phyloP scores from a whole-genome alignment of 306 rosid species.

The Crataegus laevigata region DNA sequence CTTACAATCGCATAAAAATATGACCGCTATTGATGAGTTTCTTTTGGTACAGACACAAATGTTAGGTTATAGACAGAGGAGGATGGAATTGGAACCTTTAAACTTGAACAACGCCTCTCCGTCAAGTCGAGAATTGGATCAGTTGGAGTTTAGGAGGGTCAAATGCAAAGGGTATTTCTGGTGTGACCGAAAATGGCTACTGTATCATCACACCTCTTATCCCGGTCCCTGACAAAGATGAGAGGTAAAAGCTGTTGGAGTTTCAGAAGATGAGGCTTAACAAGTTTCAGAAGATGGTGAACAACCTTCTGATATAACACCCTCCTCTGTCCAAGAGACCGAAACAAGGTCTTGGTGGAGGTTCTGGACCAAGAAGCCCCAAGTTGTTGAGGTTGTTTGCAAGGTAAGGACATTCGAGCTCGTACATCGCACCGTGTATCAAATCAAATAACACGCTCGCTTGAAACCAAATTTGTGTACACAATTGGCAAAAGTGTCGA shows the following conservation, averaged over 20 bases:
- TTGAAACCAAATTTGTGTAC: not conserved
- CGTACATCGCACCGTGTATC: not conserved
- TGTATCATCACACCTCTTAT: constrained; percentile 77
- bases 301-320: constrained; percentile 23
- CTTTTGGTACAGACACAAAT: constrained; percentile 46
- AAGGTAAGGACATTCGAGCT: not conserved
- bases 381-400: constrained; percentile 43
- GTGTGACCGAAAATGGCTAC: constrained; percentile 92
- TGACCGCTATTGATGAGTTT: not conserved
- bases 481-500: not conserved
- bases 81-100: constrained; percentile 75
- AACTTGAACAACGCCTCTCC: constrained; percentile 31
- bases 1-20: not conserved
- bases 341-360: constrained; percentile 77
- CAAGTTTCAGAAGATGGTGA: constrained; percentile 31
- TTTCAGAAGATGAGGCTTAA: constrained; percentile 40
- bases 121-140: constrained; percentile 42
- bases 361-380: constrained; percentile 54
- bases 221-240: constrained; percentile 46
- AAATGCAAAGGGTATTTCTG: constrained; percentile 65
- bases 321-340: constrained; percentile 28
- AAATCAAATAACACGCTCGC: not conserved
- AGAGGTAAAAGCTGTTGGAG: constrained; percentile 41
- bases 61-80: constrained; percentile 62
- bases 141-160: constrained; percentile 78